Percentiles rank a stretch among this genome's conserved stretches.
Evolutionary conservation across 116 monocot genomes (phyloP).

Genomic region (Iris pallida): DNA sequence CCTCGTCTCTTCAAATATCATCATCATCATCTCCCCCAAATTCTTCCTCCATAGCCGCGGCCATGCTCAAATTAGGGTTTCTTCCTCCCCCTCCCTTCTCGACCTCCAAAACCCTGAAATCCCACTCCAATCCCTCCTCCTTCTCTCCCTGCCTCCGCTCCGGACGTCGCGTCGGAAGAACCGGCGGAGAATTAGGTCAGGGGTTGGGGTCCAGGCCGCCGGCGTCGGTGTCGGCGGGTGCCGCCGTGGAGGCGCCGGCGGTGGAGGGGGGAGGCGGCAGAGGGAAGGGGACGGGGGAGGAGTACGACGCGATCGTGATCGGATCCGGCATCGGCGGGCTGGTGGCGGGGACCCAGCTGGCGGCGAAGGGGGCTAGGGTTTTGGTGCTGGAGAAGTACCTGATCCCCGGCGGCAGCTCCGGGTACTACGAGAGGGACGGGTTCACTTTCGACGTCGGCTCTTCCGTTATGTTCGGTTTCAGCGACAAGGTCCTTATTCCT

Average conservation of each 20-base stretch:
- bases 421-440: conserved; percentile 77
- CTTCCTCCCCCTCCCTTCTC: conserved; percentile 5
- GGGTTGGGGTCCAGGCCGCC: conserved; percentile 1
- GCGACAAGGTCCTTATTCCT: conserved; percentile 86
- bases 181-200: neutral
- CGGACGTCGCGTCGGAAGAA: neutral
- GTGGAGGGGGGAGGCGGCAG: conserved; percentile 7
- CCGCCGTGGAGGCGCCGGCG: neutral
- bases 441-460: conserved; percentile 97
- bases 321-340: conserved; percentile 95
- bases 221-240: neutral
- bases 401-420: conserved; percentile 96
- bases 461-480: conserved; percentile 98
- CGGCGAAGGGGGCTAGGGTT: conserved; percentile 85
- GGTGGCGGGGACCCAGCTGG: conserved; percentile 93
- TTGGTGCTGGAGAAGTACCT: conserved; percentile 97
- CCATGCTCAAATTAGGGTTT: conserved; percentile 12
- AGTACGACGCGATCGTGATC: conserved; percentile 88
- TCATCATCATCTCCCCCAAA: neutral
- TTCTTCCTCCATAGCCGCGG: neutral
- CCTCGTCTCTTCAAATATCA: no score
- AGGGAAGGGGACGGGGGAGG: conserved; percentile 8
- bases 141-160: neutral
- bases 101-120: conserved; percentile 1
- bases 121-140: neutral